Percentiles rank a stretch among this genome's conserved stretches.
These are phyloP conservation scores for Noccaea bulbosa DNA, from an alignment of 345 rosid genomes.

Conservation along the genomic window DNA sequence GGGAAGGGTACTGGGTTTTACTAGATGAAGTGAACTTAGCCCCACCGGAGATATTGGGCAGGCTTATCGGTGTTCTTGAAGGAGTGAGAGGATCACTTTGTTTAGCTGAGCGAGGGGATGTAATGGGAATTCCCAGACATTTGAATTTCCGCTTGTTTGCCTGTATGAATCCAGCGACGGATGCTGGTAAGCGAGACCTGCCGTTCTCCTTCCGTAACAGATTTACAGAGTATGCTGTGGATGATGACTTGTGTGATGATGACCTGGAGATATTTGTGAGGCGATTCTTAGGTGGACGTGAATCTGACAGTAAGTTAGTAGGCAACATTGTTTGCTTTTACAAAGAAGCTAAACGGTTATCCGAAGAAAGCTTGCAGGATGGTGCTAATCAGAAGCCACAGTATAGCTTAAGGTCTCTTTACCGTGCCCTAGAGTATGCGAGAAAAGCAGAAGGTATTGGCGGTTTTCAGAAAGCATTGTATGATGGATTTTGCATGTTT, in stretches of 20 bases:
- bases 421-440: constrained; percentile 82
- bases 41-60: constrained; percentile 91
- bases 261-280: constrained; percentile 78
- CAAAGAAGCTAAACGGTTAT: constrained; percentile 70
- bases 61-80: constrained; percentile 90
- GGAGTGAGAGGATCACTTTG: constrained; percentile 88
- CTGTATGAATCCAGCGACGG: constrained; percentile 99
- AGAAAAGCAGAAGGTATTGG: constrained; percentile 64
- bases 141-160: constrained; percentile 81
- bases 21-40: constrained; percentile 98
- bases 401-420: constrained; percentile 93
- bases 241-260: constrained; percentile 71
- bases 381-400: constrained; percentile 99
- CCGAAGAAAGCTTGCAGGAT: constrained; percentile 92
- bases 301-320: constrained; percentile 55
- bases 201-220: constrained; percentile 75
- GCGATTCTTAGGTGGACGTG: constrained; percentile 65
- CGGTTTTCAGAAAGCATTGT: constrained; percentile 69
- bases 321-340: constrained; percentile 68
- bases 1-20: constrained; percentile 92
- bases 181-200: constrained; percentile 96
- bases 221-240: constrained; percentile 89
- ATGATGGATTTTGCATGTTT: constrained; percentile 91
- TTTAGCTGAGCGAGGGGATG: constrained; percentile 96
- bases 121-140: constrained; percentile 67